Evolutionary conservation across 768 basidiomycete genomes (phyloP).

Genomic region (Steccherinum ochraceum): DNA sequence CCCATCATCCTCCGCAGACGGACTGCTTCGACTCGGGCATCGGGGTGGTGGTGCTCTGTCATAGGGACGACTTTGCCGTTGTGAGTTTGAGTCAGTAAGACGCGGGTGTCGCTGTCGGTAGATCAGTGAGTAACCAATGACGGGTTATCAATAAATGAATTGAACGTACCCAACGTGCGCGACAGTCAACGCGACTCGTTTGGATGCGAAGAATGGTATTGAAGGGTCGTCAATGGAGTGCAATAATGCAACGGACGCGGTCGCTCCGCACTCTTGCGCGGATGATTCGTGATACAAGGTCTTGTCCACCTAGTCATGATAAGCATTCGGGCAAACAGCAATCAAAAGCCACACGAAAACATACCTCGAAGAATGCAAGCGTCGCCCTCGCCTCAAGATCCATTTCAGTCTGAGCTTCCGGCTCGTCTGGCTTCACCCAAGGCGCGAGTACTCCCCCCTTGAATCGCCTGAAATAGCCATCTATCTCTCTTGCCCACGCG

Average conservation of each 20-base stretch:
- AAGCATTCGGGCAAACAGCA: neutral
- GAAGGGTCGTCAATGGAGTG: conserved; percentile 82
- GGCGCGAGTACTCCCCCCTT: conserved; percentile 71
- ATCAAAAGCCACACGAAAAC: conserved; percentile 12
- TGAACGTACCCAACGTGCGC: conserved; percentile 79
- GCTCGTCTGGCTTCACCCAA: conserved; percentile 39
- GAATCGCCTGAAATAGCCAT: conserved; percentile 91
- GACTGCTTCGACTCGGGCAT: conserved; percentile 78
- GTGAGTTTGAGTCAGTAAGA: conserved; percentile 70
- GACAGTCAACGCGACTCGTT: conserved; percentile 73
- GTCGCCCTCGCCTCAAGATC: conserved; percentile 85
- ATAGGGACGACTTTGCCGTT: conserved; percentile 74
- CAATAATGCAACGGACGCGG: conserved; percentile 86
- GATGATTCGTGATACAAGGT: conserved; percentile 53
- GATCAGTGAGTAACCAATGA: neutral
- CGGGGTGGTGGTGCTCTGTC: conserved; percentile 96
- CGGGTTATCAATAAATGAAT: conserved; percentile 8
- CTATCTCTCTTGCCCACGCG: conserved; percentile 69
- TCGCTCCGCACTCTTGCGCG: conserved; percentile 78
- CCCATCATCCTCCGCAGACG: conserved; percentile 88
- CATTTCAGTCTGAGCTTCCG: conserved; percentile 28
- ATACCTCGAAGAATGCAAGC: conserved; percentile 79
- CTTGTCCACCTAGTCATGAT: conserved; percentile 1
- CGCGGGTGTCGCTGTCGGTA: conserved; percentile 72
- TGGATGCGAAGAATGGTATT: conserved; percentile 77